These are phyloP conservation scores for Lactarius sanguifluus DNA, from an alignment of 768 basidiomycete genomes.

Conservation along the genomic window DNA sequence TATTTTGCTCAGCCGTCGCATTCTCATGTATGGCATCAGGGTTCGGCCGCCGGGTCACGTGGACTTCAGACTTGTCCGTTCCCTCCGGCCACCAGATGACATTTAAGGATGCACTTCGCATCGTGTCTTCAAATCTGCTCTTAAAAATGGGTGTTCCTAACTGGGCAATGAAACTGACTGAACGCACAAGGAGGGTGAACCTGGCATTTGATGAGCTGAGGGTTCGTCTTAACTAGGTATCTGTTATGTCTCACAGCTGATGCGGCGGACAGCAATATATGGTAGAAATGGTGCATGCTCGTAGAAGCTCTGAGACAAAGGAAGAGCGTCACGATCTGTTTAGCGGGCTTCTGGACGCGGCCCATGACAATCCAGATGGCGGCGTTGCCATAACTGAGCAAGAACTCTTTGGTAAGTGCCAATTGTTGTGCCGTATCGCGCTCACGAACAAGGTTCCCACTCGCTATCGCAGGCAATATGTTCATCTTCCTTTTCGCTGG, in stretches of 20 bases:
- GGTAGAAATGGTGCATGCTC: conserved; percentile 32
- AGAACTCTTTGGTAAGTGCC: conserved; percentile 29
- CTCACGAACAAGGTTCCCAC: neutral
- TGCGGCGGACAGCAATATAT: conserved; percentile 31
- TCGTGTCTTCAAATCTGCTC: conserved; percentile 41
- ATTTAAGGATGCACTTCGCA: conserved; percentile 50
- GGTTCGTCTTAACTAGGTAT: conserved; percentile 32
- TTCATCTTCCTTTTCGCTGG: conserved; percentile 40
- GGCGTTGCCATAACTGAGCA: conserved; percentile 26
- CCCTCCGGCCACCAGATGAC: conserved; percentile 48
- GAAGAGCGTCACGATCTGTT: conserved; percentile 33
- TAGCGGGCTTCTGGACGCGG: conserved; percentile 31
- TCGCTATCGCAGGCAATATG: conserved; percentile 28
- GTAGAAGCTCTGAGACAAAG: conserved; percentile 21
- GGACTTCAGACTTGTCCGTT: conserved; percentile 44
- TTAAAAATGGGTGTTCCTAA: conserved; percentile 42
- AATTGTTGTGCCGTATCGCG: neutral
- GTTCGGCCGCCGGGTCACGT: conserved; percentile 52
- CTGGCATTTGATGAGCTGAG: conserved; percentile 46
- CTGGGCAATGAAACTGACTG: conserved; percentile 42
- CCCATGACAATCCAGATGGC: conserved; percentile 23
- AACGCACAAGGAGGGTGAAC: conserved; percentile 36
- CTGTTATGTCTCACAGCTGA: neutral
- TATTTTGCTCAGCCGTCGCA: neutral
- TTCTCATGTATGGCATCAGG: conserved; percentile 29